Conservation (phyloP, 352 stramenopile species). For the Pythium chondricola region DNA sequence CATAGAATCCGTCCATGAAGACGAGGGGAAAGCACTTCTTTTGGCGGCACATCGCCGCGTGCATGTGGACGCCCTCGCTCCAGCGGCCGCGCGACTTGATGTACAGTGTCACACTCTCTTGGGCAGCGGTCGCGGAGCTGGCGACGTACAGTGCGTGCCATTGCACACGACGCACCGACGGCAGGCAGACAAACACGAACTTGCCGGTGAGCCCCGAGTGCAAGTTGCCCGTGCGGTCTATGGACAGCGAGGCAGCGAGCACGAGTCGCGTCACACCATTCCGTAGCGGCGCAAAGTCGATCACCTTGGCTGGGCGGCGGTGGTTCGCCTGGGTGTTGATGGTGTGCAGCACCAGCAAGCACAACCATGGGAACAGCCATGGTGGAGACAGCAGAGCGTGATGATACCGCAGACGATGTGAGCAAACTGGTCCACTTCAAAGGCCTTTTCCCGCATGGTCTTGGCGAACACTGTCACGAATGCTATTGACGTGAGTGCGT, state of each 20-base stretch:
- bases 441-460: background rate
- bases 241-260: background rate
- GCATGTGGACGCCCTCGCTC: background rate
- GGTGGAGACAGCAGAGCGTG: background rate
- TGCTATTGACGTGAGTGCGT: background rate
- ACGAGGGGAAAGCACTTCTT: background rate
- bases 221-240: background rate
- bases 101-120: background rate
- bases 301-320: background rate
- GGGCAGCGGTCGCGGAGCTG: background rate
- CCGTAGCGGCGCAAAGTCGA: slow-evolving; percentile 4
- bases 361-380: slow-evolving; percentile 1
- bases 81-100: background rate
- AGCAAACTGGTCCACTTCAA: background rate
- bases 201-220: background rate
- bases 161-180: background rate
- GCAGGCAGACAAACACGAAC: slow-evolving; percentile 1
- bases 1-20: slow-evolving; percentile 2
- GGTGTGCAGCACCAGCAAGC: background rate
- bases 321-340: background rate
- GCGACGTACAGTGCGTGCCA: slow-evolving; percentile 4
- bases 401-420: background rate
- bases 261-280: slow-evolving; percentile 2
- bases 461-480: background rate
- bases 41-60: background rate